phyloP scores from a whole-genome alignment of 2,329 filamentous ascomycete species.

The Fragosphaeria purpurea region DNA sequence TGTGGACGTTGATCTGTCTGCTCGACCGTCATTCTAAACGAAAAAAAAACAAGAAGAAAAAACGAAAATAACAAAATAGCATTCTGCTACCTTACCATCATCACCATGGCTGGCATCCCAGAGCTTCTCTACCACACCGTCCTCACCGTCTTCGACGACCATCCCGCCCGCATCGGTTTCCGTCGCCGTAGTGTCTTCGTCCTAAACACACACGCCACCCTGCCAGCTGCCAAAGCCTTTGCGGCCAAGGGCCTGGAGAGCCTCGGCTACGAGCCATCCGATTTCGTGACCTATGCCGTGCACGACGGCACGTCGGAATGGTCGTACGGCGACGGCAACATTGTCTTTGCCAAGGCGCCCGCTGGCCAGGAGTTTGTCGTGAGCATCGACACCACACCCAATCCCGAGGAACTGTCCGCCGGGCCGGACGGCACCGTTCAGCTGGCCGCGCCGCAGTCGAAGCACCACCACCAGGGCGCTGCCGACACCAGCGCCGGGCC shows the following conservation, averaged over 20 bases:
- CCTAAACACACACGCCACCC: conserved; percentile 27
- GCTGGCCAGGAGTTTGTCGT: conserved; percentile 28
- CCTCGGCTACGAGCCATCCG: conserved; percentile 26
- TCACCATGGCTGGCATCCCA: conserved; percentile 12
- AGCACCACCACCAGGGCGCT: conserved; percentile 8
- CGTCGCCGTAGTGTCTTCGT: conserved; percentile 23
- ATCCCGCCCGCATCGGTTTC: conserved; percentile 16
- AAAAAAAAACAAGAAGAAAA: neutral
- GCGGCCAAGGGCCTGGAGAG: conserved; percentile 20
- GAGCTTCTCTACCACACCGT: conserved; percentile 26
- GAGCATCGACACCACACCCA: conserved; percentile 27
- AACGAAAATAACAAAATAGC: neutral
- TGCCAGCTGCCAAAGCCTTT: conserved; percentile 27
- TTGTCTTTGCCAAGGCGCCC: conserved; percentile 27
- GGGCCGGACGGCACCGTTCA: conserved; percentile 14
- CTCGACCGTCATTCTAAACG: too few species aligned
- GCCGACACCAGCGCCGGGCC: too few species aligned
- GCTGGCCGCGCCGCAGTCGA: conserved; percentile 13
- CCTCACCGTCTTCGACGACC: conserved; percentile 15
- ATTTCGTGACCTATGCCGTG: conserved; percentile 26
- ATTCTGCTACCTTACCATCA: too few species aligned
- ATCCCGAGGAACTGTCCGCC: conserved; percentile 21
- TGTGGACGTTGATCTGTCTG: too few species aligned
- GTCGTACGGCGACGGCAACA: conserved; percentile 27
- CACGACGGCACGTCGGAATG: conserved; percentile 16